phyloP scores from a whole-genome alignment of 495 filamentous ascomycete species.

The Aspergillus indologenus region DNA sequence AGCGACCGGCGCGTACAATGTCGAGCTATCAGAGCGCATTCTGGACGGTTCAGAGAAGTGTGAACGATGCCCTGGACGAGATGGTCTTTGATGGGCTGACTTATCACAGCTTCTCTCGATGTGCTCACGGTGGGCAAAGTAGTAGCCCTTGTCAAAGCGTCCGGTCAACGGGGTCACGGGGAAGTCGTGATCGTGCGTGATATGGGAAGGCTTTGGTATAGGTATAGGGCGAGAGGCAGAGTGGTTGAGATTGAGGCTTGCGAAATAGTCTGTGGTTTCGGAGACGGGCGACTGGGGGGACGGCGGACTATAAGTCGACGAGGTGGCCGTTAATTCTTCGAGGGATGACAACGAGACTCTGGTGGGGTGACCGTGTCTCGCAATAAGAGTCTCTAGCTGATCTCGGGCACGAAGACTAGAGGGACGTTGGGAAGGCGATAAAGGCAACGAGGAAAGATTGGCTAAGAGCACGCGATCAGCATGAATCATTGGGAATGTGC shows the following conservation, averaged over 20 bases:
- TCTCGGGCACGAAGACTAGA: slow-evolving; percentile 72
- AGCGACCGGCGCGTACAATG: slow-evolving; percentile 35
- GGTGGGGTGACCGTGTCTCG: slow-evolving; percentile 46
- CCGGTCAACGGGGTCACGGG: slow-evolving; percentile 46
- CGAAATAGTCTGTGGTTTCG: slow-evolving; percentile 25
- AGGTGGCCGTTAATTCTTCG: slow-evolving; percentile 70
- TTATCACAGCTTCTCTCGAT: slow-evolving; percentile 22
- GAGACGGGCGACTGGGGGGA: slow-evolving; percentile 24
- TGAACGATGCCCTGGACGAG: slow-evolving; percentile 18
- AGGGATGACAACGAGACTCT: slow-evolving; percentile 69
- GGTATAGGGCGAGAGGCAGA: slow-evolving; percentile 42
- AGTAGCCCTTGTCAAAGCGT: slow-evolving; percentile 39
- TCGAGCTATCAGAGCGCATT: slow-evolving; percentile 39
- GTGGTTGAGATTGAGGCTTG: slow-evolving; percentile 25
- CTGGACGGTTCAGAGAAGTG: slow-evolving; percentile 27
- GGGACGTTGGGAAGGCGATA: slow-evolving; percentile 33
- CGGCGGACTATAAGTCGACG: slow-evolving; percentile 55
- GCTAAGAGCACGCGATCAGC: slow-evolving; percentile 61
- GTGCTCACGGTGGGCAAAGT: slow-evolving; percentile 37
- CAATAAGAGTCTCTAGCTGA: slow-evolving; percentile 66
- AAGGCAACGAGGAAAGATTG: slow-evolving; percentile 49
- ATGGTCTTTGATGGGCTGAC: slow-evolving; percentile 10
- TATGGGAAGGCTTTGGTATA: slow-evolving; percentile 31
- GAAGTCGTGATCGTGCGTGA: slow-evolving; percentile 34
- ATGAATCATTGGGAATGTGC: slow-evolving; percentile 42